These are phyloP conservation scores for Elsinoe arachidis DNA, from an alignment of 2,329 filamentous ascomycete species.

Conservation along the genomic window DNA sequence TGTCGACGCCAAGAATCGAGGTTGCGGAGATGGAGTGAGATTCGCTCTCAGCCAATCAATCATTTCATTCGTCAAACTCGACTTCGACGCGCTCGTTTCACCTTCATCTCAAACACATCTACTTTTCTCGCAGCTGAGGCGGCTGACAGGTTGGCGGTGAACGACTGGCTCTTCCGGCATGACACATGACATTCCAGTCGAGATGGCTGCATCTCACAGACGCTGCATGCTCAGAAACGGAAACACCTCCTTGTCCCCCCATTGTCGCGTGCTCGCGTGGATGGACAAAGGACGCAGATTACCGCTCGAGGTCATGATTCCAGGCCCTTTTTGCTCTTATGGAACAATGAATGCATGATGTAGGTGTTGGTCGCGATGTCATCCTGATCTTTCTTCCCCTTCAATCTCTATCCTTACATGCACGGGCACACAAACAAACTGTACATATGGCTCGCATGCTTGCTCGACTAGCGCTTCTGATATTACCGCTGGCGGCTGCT, in stretches of 20 bases:
- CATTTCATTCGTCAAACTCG: constrained; percentile 7
- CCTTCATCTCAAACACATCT: constrained; percentile 7
- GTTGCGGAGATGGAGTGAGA: constrained; percentile 1
- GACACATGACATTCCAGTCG: background rate
- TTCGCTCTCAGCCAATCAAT: constrained; percentile 13
- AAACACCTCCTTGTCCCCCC: constrained; percentile 6
- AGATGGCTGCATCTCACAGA: background rate
- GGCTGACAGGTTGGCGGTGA: background rate
- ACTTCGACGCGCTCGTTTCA: constrained; percentile 13
- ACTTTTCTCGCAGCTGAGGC: background rate
- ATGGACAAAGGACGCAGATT: constrained; percentile 1
- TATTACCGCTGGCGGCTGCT: constrained; percentile 1
- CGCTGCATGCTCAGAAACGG: constrained; percentile 3
- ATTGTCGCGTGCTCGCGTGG: constrained; percentile 9
- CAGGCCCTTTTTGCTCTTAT: background rate
- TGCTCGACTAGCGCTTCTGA: background rate
- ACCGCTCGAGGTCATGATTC: background rate
- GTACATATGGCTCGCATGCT: constrained; percentile 8
- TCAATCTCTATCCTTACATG: constrained; percentile 2
- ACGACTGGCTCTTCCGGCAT: background rate
- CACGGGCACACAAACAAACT: background rate
- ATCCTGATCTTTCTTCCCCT: background rate
- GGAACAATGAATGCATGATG: constrained; percentile 11
- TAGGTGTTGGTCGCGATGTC: constrained; percentile 4
- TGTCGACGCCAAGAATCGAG: constrained; percentile 11